Percentiles rank a stretch among this genome's conserved stretches.
These are phyloP conservation scores for Spiromastix sp. DNA, from an alignment of 2,329 filamentous ascomycete genomes.

Conservation along the genomic window DNA sequence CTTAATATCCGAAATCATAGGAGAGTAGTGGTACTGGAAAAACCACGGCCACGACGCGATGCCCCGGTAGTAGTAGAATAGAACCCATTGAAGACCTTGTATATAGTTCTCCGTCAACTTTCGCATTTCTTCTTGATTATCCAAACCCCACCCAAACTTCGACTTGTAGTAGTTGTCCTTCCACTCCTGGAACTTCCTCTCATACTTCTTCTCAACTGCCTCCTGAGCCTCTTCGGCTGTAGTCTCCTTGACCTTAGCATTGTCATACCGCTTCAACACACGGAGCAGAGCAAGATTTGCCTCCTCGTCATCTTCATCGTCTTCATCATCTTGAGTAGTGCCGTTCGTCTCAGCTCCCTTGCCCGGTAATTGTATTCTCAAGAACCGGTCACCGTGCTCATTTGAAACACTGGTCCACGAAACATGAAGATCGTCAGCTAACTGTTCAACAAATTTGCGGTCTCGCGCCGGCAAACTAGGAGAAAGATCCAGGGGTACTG, in stretches of 20 bases:
- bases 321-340: conserved; percentile 39
- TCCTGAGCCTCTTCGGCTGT: conserved; percentile 68
- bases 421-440: conserved; percentile 60
- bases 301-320: conserved; percentile 71
- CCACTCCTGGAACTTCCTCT: conserved; percentile 83
- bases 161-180: conserved; percentile 86
- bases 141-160: conserved; percentile 83
- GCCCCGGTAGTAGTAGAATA: conserved; percentile 95
- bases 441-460: conserved; percentile 83
- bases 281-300: conserved; percentile 72
- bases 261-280: conserved; percentile 83
- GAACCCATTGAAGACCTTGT: conserved; percentile 92
- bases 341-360: conserved; percentile 36
- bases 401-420: conserved; percentile 55
- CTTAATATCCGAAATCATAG: conserved; percentile 91
- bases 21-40: conserved; percentile 92
- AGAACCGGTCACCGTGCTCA: conserved; percentile 55
- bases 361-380: conserved; percentile 52
- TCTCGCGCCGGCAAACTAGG: conserved; percentile 66
- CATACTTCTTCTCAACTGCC: conserved; percentile 73
- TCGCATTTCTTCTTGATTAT: conserved; percentile 68
- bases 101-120: conserved; percentile 92
- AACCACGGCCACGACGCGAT: conserved; percentile 99
- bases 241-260: conserved; percentile 72
- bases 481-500: conserved; percentile 60